Base-by-base conservation (phyloP, 2,329 filamentous ascomycete genomes). In the Penicillium sp. region DNA sequence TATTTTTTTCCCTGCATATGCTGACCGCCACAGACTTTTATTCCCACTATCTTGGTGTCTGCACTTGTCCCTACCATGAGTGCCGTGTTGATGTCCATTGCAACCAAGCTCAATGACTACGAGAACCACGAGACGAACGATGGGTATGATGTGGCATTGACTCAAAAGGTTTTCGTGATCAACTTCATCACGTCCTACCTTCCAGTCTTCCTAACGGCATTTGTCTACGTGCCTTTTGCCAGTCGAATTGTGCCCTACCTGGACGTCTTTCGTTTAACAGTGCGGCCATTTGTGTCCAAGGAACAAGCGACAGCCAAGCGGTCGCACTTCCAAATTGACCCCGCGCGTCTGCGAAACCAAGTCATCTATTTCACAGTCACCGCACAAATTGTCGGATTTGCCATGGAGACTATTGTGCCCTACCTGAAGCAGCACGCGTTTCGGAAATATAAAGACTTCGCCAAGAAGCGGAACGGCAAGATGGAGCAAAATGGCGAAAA, bases 161-260 rank as follows among this genome's bases (percentile, higher is more conserved):
- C 93, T 1, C 84, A 86, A 48, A 98, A 98, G 71, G 84, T 95
- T 35, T 97, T 98, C 58, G 83, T 97, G n/a, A 79, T 97, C 54
- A 95, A 97, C 71, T 96, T 97, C 67, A 91, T 97, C 65, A 95
- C 89, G 4, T 96, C 90, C 0, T 97, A 96, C 63, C 81, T 94
- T 39, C 86, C 88, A 1, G 81, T 94, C 13, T 84, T 94, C 61
- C 76, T 97, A 19, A 96, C 90, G 0, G 87, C 90, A 1, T 97
- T 97, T 57, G 83, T 97, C 49, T 97, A 97, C 57, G 86, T 95
- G 11, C 91, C 91, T 0, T 98, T 97, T 57, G 91, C 88, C 13
- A 81, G 83, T 48, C 68, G 89, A 20, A 81, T 98, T 14, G 83
- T 94, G 0, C 93, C 93, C 0, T 87, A 95, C 60, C 80, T 98